Evolutionary conservation across 2,329 filamentous ascomycete species (phyloP), one percentile per base, ranked within the genome.

Genomic region (Fusarium coicis): DNA sequence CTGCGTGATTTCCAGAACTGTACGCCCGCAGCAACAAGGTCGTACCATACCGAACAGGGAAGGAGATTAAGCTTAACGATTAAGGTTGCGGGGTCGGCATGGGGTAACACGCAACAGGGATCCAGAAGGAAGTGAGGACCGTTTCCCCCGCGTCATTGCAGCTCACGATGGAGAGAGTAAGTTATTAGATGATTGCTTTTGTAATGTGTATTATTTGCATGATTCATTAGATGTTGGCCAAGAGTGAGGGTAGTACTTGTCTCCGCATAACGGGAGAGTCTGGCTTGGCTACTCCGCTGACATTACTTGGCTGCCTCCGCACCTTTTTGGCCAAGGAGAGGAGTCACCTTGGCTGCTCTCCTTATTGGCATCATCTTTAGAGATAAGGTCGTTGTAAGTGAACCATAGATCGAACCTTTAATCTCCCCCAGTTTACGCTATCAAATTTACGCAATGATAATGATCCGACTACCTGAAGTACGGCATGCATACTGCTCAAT

Each of bases 51-150:
- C 55, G 10, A 55, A 71, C 55, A 16, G 32, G 70, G 70, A 73
- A 70, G 70, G 68, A 60, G 66, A 60, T 26, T 64, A 69, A 69
- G 66, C 57, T 69, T 69, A 69, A 69, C 18, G 57, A 52, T 60
- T 70, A 70, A 70, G 67, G 66, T 69, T 69, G 66, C 32, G 64
- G 64, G 39, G 64, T 52, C 37, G 61, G 26, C 34, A 47, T 65
- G 63, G 63, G 49, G 60, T 30, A 47, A n/a, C 1, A 18, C 1
- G 19, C 32, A 42, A 19, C 37, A 62, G 28, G 34, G 52, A 36
- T 40, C 18, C 21, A 57, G 26, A 47, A 23, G 28, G 44, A 57
- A 37, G 28, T 52, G 23, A 44, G 26, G 12, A n/a, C 57, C n/a
- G 57, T 47, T 68, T 26, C 49, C 65, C 57, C 65, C 57, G 34